Evolutionary conservation across 495 filamentous ascomycete species (phyloP).

Genomic region (Bacidia rubella): DNA sequence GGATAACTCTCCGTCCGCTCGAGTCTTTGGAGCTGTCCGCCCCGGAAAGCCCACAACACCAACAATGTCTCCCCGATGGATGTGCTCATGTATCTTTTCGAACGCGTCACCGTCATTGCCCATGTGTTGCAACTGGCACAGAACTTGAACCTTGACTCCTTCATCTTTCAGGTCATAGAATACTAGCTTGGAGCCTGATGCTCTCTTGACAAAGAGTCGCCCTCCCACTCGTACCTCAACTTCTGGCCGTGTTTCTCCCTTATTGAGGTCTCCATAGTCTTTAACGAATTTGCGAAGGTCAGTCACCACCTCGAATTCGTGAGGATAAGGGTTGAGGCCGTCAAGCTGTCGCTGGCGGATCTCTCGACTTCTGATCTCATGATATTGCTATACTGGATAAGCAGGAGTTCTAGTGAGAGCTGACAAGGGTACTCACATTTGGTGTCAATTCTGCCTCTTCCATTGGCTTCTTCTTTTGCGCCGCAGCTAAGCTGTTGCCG

Average conservation of each 20-base stretch:
- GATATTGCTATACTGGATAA: constrained; percentile 62
- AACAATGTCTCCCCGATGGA: constrained; percentile 84
- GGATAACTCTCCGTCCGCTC: constrained; percentile 75
- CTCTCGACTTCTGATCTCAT: constrained; percentile 78
- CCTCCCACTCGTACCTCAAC: constrained; percentile 61
- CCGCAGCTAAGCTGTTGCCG: constrained; percentile 31
- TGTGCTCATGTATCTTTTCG: constrained; percentile 74
- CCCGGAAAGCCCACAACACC: constrained; percentile 82
- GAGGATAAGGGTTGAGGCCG: constrained; percentile 81
- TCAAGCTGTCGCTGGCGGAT: constrained; percentile 75
- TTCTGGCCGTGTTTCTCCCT: constrained; percentile 68
- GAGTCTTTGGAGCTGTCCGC: constrained; percentile 77
- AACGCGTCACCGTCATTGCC: constrained; percentile 50
- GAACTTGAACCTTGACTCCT: constrained; percentile 75
- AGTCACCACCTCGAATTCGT: constrained; percentile 86
- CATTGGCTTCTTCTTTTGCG: constrained; percentile 54
- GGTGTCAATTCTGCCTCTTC: constrained; percentile 72
- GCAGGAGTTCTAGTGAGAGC: not conserved
- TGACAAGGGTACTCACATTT: constrained; percentile 46
- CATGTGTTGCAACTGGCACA: constrained; percentile 67
- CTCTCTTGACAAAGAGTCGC: constrained; percentile 79
- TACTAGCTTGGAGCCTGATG: constrained; percentile 67
- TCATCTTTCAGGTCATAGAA: constrained; percentile 89
- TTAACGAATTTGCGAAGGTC: constrained; percentile 64
- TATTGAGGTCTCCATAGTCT: constrained; percentile 62